These are phyloP conservation scores for Talaromyces sp. DNA, from an alignment of 2,329 filamentous ascomycete species.

Conservation along the genomic window DNA sequence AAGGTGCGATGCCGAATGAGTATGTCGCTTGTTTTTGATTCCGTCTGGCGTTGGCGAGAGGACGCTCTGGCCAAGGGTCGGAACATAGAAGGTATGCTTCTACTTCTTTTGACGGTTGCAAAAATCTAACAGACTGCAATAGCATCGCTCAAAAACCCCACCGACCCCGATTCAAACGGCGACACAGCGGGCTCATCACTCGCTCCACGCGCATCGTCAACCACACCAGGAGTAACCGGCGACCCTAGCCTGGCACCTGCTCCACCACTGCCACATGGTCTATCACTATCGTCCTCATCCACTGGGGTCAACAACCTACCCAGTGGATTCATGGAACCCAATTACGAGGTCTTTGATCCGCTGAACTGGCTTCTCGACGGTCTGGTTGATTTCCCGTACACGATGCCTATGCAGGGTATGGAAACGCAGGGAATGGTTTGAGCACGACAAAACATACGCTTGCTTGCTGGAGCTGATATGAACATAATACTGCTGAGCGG, in stretches of 20 bases:
- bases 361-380: slow-evolving; percentile 92
- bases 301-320: slow-evolving; percentile 29
- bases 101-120: background rate
- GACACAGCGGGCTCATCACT: slow-evolving; percentile 66
- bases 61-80: slow-evolving; percentile 66
- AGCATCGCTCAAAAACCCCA: slow-evolving; percentile 77
- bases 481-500: background rate
- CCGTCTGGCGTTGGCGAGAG: slow-evolving; percentile 65
- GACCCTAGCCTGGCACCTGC: slow-evolving; percentile 47
- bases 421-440: slow-evolving; percentile 42
- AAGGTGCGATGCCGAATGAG: slow-evolving; percentile 65
- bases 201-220: slow-evolving; percentile 27
- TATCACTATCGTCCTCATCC: slow-evolving; percentile 29
- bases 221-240: slow-evolving; percentile 36
- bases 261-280: slow-evolving; percentile 31
- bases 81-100: slow-evolving; percentile 63
- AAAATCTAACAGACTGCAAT: background rate
- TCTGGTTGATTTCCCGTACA: slow-evolving; percentile 74
- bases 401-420: slow-evolving; percentile 54
- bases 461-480: background rate
- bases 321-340: slow-evolving; percentile 61
- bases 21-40: slow-evolving; percentile 65
- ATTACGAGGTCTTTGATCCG: slow-evolving; percentile 87
- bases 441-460: background rate
- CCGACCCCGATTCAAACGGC: slow-evolving; percentile 74